Evolutionary conservation across 306 rosid genomes (phyloP).

Genomic region (Benincasa hispida): DNA sequence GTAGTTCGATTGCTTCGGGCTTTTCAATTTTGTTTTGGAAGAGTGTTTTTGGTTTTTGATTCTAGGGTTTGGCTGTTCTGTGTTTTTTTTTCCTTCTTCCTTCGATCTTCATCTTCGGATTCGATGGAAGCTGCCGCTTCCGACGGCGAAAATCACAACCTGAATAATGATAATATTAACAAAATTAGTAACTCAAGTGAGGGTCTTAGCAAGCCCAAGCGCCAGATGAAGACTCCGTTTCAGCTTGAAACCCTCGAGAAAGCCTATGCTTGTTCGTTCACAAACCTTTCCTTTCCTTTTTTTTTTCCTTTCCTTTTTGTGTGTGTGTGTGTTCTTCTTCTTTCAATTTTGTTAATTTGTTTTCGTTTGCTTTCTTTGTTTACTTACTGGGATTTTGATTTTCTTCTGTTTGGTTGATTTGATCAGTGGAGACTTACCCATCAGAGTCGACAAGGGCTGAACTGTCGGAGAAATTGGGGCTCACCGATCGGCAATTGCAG

Average conservation of each 20-base stretch:
- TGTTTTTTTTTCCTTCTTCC: background rate
- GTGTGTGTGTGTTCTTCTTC: too few relatives aligned
- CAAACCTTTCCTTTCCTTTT: background rate
- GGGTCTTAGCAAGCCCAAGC: conserved; percentile 87
- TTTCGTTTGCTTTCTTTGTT: background rate
- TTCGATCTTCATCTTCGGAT: conserved; percentile 44
- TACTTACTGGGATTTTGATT: conserved; percentile 8
- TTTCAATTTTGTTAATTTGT: background rate
- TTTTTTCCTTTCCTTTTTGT: too few relatives aligned
- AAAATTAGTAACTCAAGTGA: conserved; percentile 71
- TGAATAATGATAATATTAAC: conserved; percentile 31
- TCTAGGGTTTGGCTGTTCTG: conserved; percentile 41
- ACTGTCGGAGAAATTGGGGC: conserved; percentile 74
- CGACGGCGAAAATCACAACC: conserved; percentile 47
- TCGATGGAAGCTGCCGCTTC: conserved; percentile 61
- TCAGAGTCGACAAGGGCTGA: conserved; percentile 66
- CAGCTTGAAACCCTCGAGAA: conserved; percentile 93
- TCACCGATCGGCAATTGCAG: conserved; percentile 98
- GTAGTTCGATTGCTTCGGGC: conserved; percentile 13
- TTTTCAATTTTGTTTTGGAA: conserved; percentile 16
- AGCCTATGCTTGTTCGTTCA: conserved; percentile 64
- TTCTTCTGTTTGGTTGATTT: conserved; percentile 11
- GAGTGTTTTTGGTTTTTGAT: conserved; percentile 6
- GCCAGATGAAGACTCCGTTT: conserved; percentile 98
- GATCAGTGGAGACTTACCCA: conserved; percentile 86